Evolutionary conservation across 108 stramenopile genomes (phyloP), one percentile per base, ranked within the genome.

Genomic region (Fragilaria crotonensis): DNA sequence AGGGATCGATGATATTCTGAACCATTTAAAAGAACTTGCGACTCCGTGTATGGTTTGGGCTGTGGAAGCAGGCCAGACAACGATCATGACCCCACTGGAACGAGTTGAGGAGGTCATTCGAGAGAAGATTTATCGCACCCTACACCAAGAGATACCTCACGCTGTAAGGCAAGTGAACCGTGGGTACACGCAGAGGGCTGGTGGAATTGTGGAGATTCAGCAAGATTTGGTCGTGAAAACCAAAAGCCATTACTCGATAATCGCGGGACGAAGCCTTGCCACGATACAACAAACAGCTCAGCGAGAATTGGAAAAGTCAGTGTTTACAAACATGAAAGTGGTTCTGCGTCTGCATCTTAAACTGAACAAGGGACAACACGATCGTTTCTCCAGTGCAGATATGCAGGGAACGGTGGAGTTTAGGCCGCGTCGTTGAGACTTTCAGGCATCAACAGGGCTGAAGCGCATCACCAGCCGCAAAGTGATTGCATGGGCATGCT

Each of bases 131-230:
- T 94, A 90, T 62, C 63, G 87, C 54, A 75, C 81, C 65, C 66
- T 90, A 59, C 91, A 96, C 71, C 68, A 71, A 25, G 93, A 95
- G 68, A 73, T 89, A 0, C 87, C 87, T 2, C 81, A 92, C 75
- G 30, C 49, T 32, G 70, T 80, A 23, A 23, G 48, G 27, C 83
- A 84, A 60, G 57, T 64, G 48, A 81, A 79, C 70, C 63, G 66
- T 31, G 25, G 69, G 55, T 69, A 9, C 68, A 74, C 28, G 54
- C 60, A 44, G 56, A 57, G 1, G 23, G 53, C 48, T 62, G 68
- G 30, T 56, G 55, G 32, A 65, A 63, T 33, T 51, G 63, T 25
- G 64, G 18, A 62, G 27, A 66, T 90, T 54, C 71, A 82, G 56
- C 87, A 92, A 65, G 81, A 84, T 62, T 67, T 92, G 52, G 60